Evolutionary conservation across 257 asterid genomes (phyloP).

Genomic region (Thymus quinquecostatus): DNA sequence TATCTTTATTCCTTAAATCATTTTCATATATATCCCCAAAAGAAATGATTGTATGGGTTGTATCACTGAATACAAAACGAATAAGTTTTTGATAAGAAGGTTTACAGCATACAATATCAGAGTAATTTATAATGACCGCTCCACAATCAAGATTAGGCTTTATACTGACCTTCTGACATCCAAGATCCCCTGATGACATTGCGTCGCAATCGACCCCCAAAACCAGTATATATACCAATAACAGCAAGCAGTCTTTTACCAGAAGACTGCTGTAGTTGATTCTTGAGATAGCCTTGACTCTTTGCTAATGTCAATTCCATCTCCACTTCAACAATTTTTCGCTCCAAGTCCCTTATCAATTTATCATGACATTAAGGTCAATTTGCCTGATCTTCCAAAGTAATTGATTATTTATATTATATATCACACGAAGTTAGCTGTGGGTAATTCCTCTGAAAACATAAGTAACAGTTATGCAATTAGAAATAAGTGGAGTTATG

Average conservation of each 20-base stretch:
- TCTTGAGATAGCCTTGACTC: conserved; percentile 90
- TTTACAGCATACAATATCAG: not conserved
- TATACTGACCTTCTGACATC: conserved; percentile 73
- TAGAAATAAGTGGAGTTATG: conserved; percentile 33
- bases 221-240: conserved; percentile 86
- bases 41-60: not conserved
- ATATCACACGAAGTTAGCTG: conserved; percentile 15
- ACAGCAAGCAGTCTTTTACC: conserved; percentile 75
- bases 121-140: not conserved
- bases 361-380: conserved; percentile 21
- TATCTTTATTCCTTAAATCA: not conserved
- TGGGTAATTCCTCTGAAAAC: not conserved
- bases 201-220: conserved; percentile 78
- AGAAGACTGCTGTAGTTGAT: conserved; percentile 56
- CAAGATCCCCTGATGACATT: conserved; percentile 75
- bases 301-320: conserved; percentile 90
- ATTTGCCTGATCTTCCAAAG: conserved; percentile 6
- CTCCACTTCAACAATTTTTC: conserved; percentile 81
- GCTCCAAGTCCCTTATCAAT: conserved; percentile 63
- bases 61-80: conserved; percentile 10
- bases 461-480: not conserved
- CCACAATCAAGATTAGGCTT: conserved; percentile 9
- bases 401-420: conserved; percentile 15
- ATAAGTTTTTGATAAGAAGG: conserved; percentile 10
- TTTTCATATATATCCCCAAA: conserved; percentile 7